Percentiles rank a stretch among this genome's conserved stretches.
These are phyloP conservation scores for Russula sp. DNA, from an alignment of 768 basidiomycete species.

Conservation along the genomic window DNA sequence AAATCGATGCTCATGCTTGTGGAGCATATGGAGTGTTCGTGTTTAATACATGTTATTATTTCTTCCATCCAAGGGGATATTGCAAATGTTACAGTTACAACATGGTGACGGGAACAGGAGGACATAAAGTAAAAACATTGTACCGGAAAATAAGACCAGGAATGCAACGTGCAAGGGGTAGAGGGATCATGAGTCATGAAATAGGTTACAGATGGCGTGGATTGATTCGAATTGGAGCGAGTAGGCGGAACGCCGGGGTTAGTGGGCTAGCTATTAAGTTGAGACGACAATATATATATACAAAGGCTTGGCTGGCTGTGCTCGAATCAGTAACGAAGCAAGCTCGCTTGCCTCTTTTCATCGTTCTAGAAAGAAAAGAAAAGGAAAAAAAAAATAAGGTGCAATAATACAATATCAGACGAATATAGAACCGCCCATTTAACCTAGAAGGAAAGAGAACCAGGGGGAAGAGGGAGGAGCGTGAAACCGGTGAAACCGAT, in stretches of 20 bases:
- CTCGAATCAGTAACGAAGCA: neutral
- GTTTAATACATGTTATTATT: neutral
- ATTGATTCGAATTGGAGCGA: neutral
- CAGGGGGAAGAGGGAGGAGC: too few species aligned
- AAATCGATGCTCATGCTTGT: neutral
- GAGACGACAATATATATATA: neutral
- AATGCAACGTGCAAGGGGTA: neutral
- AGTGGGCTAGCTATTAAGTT: neutral
- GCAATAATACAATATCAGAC: neutral
- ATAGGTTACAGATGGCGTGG: neutral
- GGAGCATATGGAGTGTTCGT: neutral
- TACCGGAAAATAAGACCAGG: neutral
- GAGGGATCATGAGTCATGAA: neutral
- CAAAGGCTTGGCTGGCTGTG: neutral
- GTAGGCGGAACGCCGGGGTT: too few species aligned
- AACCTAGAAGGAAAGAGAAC: too few species aligned
- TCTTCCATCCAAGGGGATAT: neutral
- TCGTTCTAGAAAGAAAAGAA: neutral
- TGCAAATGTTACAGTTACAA: slow-evolving; percentile 1
- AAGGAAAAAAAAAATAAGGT: too few species aligned
- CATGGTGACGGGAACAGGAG: neutral
- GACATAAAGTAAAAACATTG: neutral
- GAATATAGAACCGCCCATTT: neutral
- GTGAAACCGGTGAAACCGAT: neutral
- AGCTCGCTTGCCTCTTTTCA: slow-evolving; percentile 2